Evolutionary conservation across 805 yeast genomes (phyloP), one percentile per base, ranked within the genome.

Genomic region (Sugiyamaella floridensis): DNA sequence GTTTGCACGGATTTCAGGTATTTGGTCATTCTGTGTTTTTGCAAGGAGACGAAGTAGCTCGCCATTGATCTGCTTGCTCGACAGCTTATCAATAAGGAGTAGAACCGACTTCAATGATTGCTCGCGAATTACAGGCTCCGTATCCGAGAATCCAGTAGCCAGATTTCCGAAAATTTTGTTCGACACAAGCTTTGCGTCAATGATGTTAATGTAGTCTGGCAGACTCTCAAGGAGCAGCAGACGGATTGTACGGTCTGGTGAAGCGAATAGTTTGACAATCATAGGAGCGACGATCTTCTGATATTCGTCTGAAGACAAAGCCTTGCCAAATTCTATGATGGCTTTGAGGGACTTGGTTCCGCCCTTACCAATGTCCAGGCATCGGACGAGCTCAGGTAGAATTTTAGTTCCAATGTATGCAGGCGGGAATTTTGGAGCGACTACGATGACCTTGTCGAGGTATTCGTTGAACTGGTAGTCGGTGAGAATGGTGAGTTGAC

Each of bases 61-160:
- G 62, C 89, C 89, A 66, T 92, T 92, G 47, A 90, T 72, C 65
- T 86, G 95, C 51, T 96, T 77, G 40, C 82, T 87, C 0, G 86
- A 77, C 1, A 92, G 76, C 60, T 80, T 81, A 18, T 81, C 79
- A 1, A 83, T 80, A 26, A 90, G 70, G 8, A 64, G 63, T 2
- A 81, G 71, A 1, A 82, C 78, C 2, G 89, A 79, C 47, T 83
- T 84, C 40, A 92, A 72, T 0, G 97, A 86, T 49, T 83, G 87
- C 58, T 86, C 86, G 57, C 97, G 74, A 42, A 92, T 80, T n/a
- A 83, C 76, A 2, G 82, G 78, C 64, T 88, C 90, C 0, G 93
- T 80, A 65, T 92, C 99, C 34, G 83, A 80, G 61, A 92, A 85
- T 0, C 99, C 98, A 15, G 85, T 81, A n/a, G 83, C 69, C 60